These are phyloP conservation scores for Citrullus mucosospermus DNA, from an alignment of 306 rosid species.

Conservation along the genomic window DNA sequence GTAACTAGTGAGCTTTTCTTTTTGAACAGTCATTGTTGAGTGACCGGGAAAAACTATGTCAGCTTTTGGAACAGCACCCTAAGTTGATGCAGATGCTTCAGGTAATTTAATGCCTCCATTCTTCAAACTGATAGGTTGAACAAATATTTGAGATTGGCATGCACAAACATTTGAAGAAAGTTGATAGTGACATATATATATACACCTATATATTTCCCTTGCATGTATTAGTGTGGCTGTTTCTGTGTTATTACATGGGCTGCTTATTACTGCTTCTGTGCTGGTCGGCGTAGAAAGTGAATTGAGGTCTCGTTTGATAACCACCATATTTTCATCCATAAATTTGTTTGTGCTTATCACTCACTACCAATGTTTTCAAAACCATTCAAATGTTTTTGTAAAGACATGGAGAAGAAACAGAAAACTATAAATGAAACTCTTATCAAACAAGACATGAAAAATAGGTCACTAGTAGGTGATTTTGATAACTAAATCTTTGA, in stretches of 20 bases:
- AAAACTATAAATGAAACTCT: background rate
- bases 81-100: slow-evolving; percentile 98
- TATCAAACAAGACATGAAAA: background rate
- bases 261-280: background rate
- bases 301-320: too few species aligned
- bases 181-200: background rate
- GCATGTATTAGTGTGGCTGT: background rate
- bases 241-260: background rate
- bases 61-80: slow-evolving; percentile 98
- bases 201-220: background rate
- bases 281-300: background rate
- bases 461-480: background rate
- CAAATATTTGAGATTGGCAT: background rate
- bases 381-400: too few species aligned
- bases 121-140: background rate
- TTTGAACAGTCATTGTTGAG: slow-evolving; percentile 74
- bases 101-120: slow-evolving; percentile 26
- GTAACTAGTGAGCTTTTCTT: background rate
- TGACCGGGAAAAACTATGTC: slow-evolving; percentile 86
- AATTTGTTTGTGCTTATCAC: background rate
- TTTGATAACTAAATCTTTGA: background rate
- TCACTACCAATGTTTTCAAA: background rate
- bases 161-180: background rate
- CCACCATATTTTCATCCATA: background rate
- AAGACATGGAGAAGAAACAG: background rate